Evolutionary conservation across 371 early-diverging fungal species (phyloP), one percentile per base, ranked within the genome.

Genomic region (Mucor ambiguus): DNA sequence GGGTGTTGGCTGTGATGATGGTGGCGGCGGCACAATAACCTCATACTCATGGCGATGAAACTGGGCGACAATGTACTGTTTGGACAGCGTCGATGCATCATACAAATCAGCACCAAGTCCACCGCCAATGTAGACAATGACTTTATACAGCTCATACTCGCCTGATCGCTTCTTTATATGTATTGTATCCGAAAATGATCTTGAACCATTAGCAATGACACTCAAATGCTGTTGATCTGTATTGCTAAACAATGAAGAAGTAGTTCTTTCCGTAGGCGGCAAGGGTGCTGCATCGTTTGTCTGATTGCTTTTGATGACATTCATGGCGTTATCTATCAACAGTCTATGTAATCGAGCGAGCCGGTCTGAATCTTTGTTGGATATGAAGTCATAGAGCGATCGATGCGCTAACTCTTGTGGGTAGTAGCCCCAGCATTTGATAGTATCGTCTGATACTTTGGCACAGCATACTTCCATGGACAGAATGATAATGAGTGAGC

Each of bases 381-480:
- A 80, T 38, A 89, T 63, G 49, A 86, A 85, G 7, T 85, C 81
- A 60, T 83, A 83, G 22, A 89, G 64, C 3, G 89, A 81, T 35
- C 82, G 81, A 74, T 87, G 81, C 1, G 85, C 77, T 9, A 89
- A 73, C 61, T 87, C 85, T 59, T 82, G 83, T 0, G 89, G 86
- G 48, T 85, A 83, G 49, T 84, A 83, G 2, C 86, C 88, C 81
- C 87, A 81, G 16, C 79, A 64, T 14, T 75, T 80, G 32, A 79
- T 77, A 0, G 79, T 79, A 58, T 86, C 85, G 62, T 85, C 84
- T 5, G 88, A 86, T 48, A 79, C 85, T 30, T 83, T 77, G 11
- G 87, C 87, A 66, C 87, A 87, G 44, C 82, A 75, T 37, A 86
- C 61, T 24, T 83, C 84, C 81, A 86, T 81, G 7, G 86, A 82